A percentile compares a stretch with the other conserved stretches of the same genome.
These are phyloP conservation scores for Lophiostoma macrostomum DNA, from an alignment of 495 filamentous ascomycete species.

Conservation along the genomic window DNA sequence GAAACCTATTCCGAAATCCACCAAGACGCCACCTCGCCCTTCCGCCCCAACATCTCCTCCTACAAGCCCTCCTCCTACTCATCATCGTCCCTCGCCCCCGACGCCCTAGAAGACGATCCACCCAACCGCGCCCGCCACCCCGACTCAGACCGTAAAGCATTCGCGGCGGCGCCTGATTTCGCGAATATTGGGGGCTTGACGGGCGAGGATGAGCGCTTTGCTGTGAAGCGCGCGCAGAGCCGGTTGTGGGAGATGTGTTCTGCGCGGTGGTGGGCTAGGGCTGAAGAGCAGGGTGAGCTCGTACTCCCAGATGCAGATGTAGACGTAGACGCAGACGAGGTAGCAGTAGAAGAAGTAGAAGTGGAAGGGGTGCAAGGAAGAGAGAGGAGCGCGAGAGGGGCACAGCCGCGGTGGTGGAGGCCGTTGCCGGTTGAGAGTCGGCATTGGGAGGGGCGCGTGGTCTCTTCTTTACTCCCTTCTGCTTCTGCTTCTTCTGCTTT, in stretches of 20 bases:
- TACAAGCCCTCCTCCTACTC: conserved; percentile 51
- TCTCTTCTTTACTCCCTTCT: too few species aligned
- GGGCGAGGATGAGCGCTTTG: conserved; percentile 71
- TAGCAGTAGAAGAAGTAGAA: too few species aligned
- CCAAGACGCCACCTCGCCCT: conserved; percentile 65
- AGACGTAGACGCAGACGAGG: too few species aligned
- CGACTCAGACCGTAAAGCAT: conserved; percentile 12
- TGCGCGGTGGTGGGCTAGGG: conserved; percentile 57
- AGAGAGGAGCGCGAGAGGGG: conserved; percentile 44
- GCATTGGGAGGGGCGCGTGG: conserved; percentile 27
- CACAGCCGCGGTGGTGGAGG: conserved; percentile 57
- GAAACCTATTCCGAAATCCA: conserved; percentile 70
- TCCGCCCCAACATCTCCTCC: conserved; percentile 66
- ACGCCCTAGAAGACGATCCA: conserved; percentile 45
- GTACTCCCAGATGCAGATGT: too few species aligned
- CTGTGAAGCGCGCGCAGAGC: conserved; percentile 64
- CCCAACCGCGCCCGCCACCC: conserved; percentile 36
- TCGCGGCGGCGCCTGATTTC: conserved; percentile 46
- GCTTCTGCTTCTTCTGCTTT: background rate
- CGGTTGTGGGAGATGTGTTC: conserved; percentile 71
- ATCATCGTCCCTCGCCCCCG: conserved; percentile 34
- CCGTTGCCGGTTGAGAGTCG: conserved; percentile 54
- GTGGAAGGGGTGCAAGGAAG: too few species aligned
- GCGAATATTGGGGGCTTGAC: conserved; percentile 57
- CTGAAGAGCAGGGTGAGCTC: conserved; percentile 49